Evolutionary conservation across 495 filamentous ascomycete species (phyloP).

Genomic region (Lophiostoma macrostomum): DNA sequence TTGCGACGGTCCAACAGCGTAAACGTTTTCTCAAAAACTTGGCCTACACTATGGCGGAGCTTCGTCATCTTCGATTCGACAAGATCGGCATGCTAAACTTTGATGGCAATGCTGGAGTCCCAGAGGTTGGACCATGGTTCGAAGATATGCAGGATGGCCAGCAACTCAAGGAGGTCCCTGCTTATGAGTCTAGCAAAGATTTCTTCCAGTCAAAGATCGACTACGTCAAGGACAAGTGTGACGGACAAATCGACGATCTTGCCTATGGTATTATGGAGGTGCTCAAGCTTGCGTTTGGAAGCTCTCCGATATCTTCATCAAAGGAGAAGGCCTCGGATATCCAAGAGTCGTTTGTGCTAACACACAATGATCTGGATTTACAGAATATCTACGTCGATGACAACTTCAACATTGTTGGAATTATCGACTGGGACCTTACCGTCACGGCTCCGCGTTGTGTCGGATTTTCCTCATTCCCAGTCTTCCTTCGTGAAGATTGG

Average conservation of each 20-base stretch:
- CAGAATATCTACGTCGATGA: constrained; percentile 12
- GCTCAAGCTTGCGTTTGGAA: not conserved
- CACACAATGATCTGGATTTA: constrained; percentile 7
- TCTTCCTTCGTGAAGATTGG: constrained; percentile 17
- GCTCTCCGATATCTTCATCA: not conserved
- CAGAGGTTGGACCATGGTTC: not conserved
- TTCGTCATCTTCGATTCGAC: constrained; percentile 5
- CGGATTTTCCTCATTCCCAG: constrained; percentile 3
- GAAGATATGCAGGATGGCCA: not conserved
- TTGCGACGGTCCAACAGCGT: not conserved
- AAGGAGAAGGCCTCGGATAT: not conserved
- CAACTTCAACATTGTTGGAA: constrained; percentile 1
- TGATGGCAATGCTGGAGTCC: not conserved
- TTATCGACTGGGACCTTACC: constrained; percentile 20
- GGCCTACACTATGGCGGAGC: constrained; percentile 7
- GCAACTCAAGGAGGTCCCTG: not conserved
- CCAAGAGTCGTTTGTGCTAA: constrained; percentile 6
- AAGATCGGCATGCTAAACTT: constrained; percentile 8
- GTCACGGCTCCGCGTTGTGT: constrained; percentile 14
- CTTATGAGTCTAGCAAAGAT: not conserved
- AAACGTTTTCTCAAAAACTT: not conserved
- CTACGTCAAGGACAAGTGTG: not conserved
- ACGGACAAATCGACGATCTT: not conserved
- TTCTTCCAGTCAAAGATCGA: not conserved
- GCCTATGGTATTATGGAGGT: not conserved